A percentile compares a stretch with the other conserved stretches of the same genome.
phyloP scores from a whole-genome alignment of 2,329 filamentous ascomycete genomes.

The Fusarium humuli region DNA sequence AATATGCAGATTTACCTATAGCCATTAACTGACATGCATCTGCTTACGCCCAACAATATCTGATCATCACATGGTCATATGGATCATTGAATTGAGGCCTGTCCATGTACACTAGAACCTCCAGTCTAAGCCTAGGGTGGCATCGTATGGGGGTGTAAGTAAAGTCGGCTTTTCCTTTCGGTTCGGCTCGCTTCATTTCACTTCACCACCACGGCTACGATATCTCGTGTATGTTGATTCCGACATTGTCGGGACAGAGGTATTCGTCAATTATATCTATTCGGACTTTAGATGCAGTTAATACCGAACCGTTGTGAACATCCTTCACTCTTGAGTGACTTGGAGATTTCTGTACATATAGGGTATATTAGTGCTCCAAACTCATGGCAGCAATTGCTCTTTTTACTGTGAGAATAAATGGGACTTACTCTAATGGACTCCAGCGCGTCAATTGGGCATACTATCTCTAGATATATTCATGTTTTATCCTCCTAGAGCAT shows the following conservation, averaged over 20 bases:
- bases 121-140: background rate
- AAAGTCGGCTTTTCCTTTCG: background rate
- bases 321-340: background rate
- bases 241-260: background rate
- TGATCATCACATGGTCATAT: background rate
- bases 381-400: background rate
- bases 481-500: background rate
- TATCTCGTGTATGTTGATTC: background rate
- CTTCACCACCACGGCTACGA: background rate
- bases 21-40: background rate
- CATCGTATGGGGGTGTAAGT: background rate
- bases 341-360: background rate
- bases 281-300: background rate
- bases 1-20: background rate
- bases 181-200: slow-evolving; percentile 14
- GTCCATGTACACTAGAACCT: background rate
- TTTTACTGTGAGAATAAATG: background rate
- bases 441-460: background rate
- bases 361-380: background rate
- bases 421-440: background rate
- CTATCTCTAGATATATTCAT: background rate
- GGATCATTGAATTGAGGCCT: background rate
- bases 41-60: background rate
- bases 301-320: background rate
- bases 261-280: background rate